Evolutionary conservation across 2,329 filamentous ascomycete species (phyloP).

Genomic region (Fusarium siculi): DNA sequence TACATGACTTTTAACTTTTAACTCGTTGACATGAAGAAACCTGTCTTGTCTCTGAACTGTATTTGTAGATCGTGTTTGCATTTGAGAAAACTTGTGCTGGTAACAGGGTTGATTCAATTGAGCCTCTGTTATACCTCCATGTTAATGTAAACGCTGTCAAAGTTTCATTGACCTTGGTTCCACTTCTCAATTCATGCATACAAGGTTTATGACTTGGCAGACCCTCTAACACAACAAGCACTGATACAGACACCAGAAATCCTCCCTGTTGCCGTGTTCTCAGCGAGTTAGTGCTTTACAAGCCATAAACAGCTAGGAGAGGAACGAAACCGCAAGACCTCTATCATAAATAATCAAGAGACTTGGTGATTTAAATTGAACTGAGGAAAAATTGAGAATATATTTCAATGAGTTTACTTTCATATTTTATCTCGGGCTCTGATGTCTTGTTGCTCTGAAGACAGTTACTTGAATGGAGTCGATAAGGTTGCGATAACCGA

Average conservation of each 20-base stretch:
- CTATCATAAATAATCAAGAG: accelerated
- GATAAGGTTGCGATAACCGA: not conserved
- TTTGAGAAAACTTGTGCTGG: accelerated
- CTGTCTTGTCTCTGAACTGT: not conserved
- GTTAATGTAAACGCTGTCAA: not conserved
- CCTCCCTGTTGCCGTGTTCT: not conserved
- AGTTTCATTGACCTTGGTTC: accelerated
- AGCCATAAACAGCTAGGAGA: accelerated
- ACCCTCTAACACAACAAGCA: not conserved
- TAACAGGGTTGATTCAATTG: accelerated
- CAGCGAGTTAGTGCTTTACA: not conserved
- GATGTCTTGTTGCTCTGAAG: not conserved
- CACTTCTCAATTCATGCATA: not conserved
- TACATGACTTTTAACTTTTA: not conserved
- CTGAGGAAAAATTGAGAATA: too few species aligned
- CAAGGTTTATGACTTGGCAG: too few species aligned
- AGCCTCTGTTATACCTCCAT: not conserved
- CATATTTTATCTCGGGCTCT: not conserved
- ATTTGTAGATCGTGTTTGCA: not conserved
- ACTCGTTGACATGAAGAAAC: not conserved
- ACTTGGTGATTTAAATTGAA: too few species aligned
- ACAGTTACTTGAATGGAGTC: not conserved
- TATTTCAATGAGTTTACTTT: too few species aligned
- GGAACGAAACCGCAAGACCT: not conserved
- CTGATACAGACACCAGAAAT: not conserved